phyloP scores from a whole-genome alignment of 192 early-diverging fungal species.

The Coemansia sp. region DNA sequence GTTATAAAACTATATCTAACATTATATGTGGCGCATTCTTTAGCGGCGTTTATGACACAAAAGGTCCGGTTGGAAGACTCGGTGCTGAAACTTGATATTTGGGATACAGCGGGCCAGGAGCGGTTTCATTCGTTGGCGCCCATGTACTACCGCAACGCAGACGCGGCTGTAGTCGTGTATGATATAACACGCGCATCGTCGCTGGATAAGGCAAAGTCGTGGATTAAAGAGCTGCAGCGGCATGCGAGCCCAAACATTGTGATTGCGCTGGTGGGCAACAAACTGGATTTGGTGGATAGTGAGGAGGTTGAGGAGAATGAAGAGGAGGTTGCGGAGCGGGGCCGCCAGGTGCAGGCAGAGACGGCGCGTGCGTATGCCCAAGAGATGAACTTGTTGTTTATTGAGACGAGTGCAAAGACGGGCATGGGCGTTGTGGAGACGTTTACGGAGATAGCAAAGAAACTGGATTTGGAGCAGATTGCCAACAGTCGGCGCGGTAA shows the following conservation, averaged over 20 bases:
- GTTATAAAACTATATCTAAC: not conserved
- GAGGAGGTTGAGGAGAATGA: constrained; percentile 11
- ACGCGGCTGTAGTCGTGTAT: constrained; percentile 95
- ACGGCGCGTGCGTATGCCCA: constrained; percentile 78
- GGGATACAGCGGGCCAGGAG: constrained; percentile 98
- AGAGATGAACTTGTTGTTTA: constrained; percentile 79
- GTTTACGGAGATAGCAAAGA: constrained; percentile 81
- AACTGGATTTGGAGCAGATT: constrained; percentile 48
- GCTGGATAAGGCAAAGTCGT: constrained; percentile 88
- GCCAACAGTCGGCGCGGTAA: constrained; percentile 27
- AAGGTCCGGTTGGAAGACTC: constrained; percentile 89
- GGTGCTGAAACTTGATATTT: constrained; percentile 80
- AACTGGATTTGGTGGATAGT: constrained; percentile 74
- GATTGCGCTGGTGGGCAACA: constrained; percentile 96
- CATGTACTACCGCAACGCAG: constrained; percentile 98
- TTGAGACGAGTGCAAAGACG: constrained; percentile 87
- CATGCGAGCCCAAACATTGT: constrained; percentile 95
- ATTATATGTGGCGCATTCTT: not conserved
- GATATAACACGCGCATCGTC: constrained; percentile 88
- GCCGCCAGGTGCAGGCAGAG: constrained; percentile 67
- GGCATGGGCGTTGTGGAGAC: constrained; percentile 83
- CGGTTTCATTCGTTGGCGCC: constrained; percentile 93
- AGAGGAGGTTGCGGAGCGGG: constrained; percentile 11
- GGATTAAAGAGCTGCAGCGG: constrained; percentile 95
- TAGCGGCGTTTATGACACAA: constrained; percentile 85